Evolutionary conservation across 164 flowering plant genomes (phyloP), one percentile per base, ranked within the genome.

Genomic region (Dillenia turbinata): DNA sequence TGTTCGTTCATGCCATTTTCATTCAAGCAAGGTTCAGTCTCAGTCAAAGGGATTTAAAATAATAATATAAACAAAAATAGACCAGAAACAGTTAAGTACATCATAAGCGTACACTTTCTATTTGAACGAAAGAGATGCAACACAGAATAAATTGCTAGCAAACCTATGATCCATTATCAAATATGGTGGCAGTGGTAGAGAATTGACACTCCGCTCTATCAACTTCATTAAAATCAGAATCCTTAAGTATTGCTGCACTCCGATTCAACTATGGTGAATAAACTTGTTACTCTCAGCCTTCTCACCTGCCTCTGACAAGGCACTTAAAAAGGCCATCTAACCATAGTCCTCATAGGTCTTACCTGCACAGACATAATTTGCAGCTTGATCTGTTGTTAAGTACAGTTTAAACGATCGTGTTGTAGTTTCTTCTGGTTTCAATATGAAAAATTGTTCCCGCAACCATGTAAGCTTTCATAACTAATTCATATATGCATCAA

Each of bases 151-250:
- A 46, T 54, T 49, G 47, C 43, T 17, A 14, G 5, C 72, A 70
- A 49, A 92, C 96, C 95, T 86, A 90, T 49, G 96, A 62, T 58
- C 97, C 97, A 77, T 86, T 90, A 59, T 89, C 91, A 61, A 87
- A 69, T 62, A 83, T 66, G 46, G 97, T 93, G 48, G 92, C 84
- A 58, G 88, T 88, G 46, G 98, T 93, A 66, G 82, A 73, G 62
- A 93, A 93, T 55, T 93, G 96, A 70, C 98, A 93, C 72, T 87
- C 90, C 14, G 97, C 98, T 83, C 94, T 80, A 71, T 93, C 97
- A 65, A 79, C 88, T 83, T 93, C 94, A 63, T 51, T 79, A 59
- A 84, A 93, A 72, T 81, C 84, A 15, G 97, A 84, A 64, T 87
- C 98, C 83, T 93, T 93, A 49, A 93, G 70, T 69, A 93, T 93